Conservation (phyloP, 2,329 filamentous ascomycete species). For the Eurotiales sp. region DNA sequence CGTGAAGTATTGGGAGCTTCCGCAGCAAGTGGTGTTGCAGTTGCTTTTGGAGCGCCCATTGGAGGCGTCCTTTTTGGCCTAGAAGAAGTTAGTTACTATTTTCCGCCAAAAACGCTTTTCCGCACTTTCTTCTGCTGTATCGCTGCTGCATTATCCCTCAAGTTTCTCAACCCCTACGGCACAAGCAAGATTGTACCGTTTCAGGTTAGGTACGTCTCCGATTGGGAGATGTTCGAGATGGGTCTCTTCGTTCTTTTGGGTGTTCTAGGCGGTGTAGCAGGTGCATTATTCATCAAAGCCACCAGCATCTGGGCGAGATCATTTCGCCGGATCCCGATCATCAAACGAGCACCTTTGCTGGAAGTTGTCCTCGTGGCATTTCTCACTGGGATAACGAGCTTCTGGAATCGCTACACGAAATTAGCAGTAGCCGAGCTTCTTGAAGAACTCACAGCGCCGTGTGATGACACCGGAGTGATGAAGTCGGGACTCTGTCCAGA, state of each 20-base stretch:
- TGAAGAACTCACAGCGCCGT: slow-evolving; percentile 86
- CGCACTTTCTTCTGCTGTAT: slow-evolving; percentile 98
- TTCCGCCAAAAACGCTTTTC: slow-evolving; percentile 95
- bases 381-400: slow-evolving; percentile 78
- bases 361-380: slow-evolving; percentile 87
- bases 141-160: slow-evolving; percentile 79
- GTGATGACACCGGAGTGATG: slow-evolving; percentile 61
- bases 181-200: slow-evolving; percentile 97
- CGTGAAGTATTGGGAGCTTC: slow-evolving; percentile 91
- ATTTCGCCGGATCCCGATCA: slow-evolving; percentile 74
- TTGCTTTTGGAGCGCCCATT: slow-evolving; percentile 87
- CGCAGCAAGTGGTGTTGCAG: slow-evolving; percentile 85
- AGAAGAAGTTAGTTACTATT: slow-evolving; percentile 95
- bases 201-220: slow-evolving; percentile 81
- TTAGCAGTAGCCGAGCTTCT: slow-evolving; percentile 86
- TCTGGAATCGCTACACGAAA: slow-evolving; percentile 90
- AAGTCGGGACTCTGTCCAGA: slow-evolving; percentile 75
- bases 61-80: slow-evolving; percentile 89
- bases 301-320: slow-evolving; percentile 84
- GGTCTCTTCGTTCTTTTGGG: slow-evolving; percentile 81
- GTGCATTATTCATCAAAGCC: slow-evolving; percentile 95
- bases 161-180: slow-evolving; percentile 93
- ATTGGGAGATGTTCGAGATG: slow-evolving; percentile 94
- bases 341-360: slow-evolving; percentile 78
- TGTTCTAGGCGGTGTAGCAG: slow-evolving; percentile 74